Percentiles rank a stretch among this genome's conserved stretches.
These are phyloP conservation scores for Candida xiaguanensis DNA, from an alignment of 805 yeast species.

Conservation along the genomic window DNA sequence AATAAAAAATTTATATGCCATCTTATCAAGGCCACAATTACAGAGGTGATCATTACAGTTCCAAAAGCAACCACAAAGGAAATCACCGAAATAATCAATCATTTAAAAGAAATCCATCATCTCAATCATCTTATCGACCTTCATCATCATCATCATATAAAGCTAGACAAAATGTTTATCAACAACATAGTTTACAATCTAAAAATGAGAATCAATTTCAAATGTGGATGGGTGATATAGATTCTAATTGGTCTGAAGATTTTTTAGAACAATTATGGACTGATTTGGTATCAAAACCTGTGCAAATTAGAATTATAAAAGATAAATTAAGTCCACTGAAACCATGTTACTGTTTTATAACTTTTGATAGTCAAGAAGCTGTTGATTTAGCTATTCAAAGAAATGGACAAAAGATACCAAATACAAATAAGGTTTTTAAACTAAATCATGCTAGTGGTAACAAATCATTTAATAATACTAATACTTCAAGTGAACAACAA, in stretches of 20 bases:
- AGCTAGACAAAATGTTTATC: slow-evolving; percentile 8
- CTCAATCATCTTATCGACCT: not conserved
- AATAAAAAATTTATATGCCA: not conserved
- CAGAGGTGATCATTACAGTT: slow-evolving; percentile 1
- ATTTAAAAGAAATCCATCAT: not conserved
- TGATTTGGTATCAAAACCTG: slow-evolving; percentile 58
- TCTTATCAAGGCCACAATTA: slow-evolving; percentile 6
- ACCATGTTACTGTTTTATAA: slow-evolving; percentile 69
- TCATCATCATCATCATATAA: slow-evolving; percentile 7
- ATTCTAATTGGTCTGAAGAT: slow-evolving; percentile 77
- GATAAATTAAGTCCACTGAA: slow-evolving; percentile 53
- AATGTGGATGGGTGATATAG: slow-evolving; percentile 90
- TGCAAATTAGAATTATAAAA: slow-evolving; percentile 63
- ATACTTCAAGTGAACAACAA: slow-evolving; percentile 15
- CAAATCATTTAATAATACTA: not conserved
- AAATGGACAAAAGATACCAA: slow-evolving; percentile 70
- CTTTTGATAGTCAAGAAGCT: slow-evolving; percentile 56
- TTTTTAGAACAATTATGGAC: slow-evolving; percentile 68
- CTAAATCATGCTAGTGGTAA: slow-evolving; percentile 76
- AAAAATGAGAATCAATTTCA: slow-evolving; percentile 27
- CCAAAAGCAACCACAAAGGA: not conserved
- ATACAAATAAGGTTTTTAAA: slow-evolving; percentile 55
- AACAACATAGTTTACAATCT: slow-evolving; percentile 7
- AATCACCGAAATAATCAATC: slow-evolving; percentile 3
- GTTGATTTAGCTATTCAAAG: slow-evolving; percentile 64